Evolutionary conservation across 345 rosid species (phyloP), one percentile per base, ranked within the genome.

Genomic region (Euphorbia tirucalli): DNA sequence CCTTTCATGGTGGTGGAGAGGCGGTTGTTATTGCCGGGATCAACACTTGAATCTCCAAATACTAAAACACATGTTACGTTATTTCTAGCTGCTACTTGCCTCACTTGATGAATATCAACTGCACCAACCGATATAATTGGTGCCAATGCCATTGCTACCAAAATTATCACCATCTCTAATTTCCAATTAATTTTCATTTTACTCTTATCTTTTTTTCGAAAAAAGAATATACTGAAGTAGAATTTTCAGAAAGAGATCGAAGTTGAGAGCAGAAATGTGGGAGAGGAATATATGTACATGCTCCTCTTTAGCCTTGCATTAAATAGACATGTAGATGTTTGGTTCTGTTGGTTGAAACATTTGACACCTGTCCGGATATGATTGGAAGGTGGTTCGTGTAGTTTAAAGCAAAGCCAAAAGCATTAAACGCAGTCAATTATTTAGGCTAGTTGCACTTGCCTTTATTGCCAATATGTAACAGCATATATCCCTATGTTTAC

Each of bases 11-110:
- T 8, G 19, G 93, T 88, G 0, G 69, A 55, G 9, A 87, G 85
- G 54, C 67, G 77, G 75, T 93, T 86, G 83, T 89, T 89, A 60
- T 89, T 93, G 1, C 98, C 97, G 0, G 93, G 82, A 78, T 92
- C 97, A 6, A 91, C 96, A 73, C 93, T 89, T 3, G 93, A 93
- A 79, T 93, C 98, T 28, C 97, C 98, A 44, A 93, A 93, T 27
- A 88, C 96, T 59, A 93, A 14, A 5, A 93, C 77, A 0, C 86
- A 85, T 8, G 90, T 82, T 35, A 91, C 77, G 44, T 93, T 91
- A 78, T 84, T 54, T 65, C 78, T 80, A 0, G 84, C 77, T 1
- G 91, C 89, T 73, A 86, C 10, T 39, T 72, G 81, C 60, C 74
- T 77, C 25, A 83, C 61, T 22, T 68, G 77, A 25, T 60, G 71